Base-by-base conservation (phyloP, 805 yeast species). In the Candida sithepensis region DNA sequence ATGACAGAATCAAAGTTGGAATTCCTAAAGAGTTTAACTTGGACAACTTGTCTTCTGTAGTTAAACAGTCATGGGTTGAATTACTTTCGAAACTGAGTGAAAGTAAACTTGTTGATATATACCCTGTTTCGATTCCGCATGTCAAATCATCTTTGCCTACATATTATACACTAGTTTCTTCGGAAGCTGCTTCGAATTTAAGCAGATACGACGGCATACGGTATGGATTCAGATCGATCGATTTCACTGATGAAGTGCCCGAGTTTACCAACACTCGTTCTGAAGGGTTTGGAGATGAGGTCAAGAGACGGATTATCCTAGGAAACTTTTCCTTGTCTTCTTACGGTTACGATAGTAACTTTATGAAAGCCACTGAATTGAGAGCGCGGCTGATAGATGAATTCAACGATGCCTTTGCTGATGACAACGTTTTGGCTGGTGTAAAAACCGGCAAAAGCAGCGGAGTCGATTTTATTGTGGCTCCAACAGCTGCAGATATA, bases 111-210 rank as follows among this genome's bases (percentile, higher is more conserved):
- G 74, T 80, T 52, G 75, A 73, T 9, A 65, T 94, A 1, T 69
- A 72, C 16, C 74, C 82, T 0, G 80, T 94, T 1, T 82, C 94
- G 0, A 62, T 92, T 0, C 96, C 96, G 5, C 70, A 85, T 0
- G 68, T 90, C 9, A 76, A 75, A 48, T 68, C 74, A 45, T 75
- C 91, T 22, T 67, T 94, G 16, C 90, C 95, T 23, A 79, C 89
- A 0, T 94, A 94, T 65, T 92, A 87, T 62, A 86, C 96, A 0
- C 57, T 95, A 33, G 91, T 94, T 2, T 86, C 97, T 0, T 86
- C 97, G 0, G 99, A 94, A 60, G 98, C 97, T 0, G 84, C 95
- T 0, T 92, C 98, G 0, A 94, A 94, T 61, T 73, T 94, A 42
- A 79, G 97, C 1, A 73, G 97, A 28, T 94, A 77, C 60, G 99